Percentiles rank a stretch among this genome's conserved stretches.
These are phyloP conservation scores for Leccinum sublutescens DNA, from an alignment of 768 basidiomycete species.

Conservation along the genomic window DNA sequence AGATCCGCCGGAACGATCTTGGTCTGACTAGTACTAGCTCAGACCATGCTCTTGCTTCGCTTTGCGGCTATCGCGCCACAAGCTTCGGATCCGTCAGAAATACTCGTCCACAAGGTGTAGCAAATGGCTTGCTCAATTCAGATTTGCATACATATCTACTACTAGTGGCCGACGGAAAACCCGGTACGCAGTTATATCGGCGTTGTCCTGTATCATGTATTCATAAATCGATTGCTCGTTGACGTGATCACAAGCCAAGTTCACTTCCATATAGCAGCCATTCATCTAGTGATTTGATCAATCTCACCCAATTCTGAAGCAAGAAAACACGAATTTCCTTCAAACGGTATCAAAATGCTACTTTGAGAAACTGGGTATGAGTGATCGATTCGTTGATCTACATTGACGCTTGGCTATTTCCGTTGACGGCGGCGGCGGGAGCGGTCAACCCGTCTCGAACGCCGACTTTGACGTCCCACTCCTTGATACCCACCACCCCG, in stretches of 20 bases:
- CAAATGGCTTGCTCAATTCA: not conserved
- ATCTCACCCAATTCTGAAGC: not conserved
- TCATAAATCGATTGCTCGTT: not conserved
- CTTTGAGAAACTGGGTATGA: not conserved
- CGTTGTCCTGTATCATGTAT: no score
- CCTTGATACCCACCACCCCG: constrained; percentile 65
- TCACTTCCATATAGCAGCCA: no score
- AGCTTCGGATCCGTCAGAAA: no score
- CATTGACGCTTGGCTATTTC: not conserved
- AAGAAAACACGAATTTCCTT: not conserved
- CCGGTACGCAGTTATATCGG: no score
- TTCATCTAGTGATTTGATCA: not conserved
- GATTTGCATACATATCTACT: not conserved
- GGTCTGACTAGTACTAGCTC: no score
- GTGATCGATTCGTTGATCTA: not conserved
- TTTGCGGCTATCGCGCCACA: no score
- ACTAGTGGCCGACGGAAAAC: not conserved
- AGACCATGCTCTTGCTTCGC: no score
- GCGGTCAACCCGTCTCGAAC: constrained; percentile 16
- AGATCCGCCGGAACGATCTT: no score
- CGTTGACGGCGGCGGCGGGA: not conserved
- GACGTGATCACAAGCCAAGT: not conserved
- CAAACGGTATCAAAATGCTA: not conserved
- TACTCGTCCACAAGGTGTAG: no score
- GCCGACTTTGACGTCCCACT: constrained; percentile 70